Conservation (phyloP, 2,329 filamentous ascomycete species). For the Trichoderma sp. region DNA sequence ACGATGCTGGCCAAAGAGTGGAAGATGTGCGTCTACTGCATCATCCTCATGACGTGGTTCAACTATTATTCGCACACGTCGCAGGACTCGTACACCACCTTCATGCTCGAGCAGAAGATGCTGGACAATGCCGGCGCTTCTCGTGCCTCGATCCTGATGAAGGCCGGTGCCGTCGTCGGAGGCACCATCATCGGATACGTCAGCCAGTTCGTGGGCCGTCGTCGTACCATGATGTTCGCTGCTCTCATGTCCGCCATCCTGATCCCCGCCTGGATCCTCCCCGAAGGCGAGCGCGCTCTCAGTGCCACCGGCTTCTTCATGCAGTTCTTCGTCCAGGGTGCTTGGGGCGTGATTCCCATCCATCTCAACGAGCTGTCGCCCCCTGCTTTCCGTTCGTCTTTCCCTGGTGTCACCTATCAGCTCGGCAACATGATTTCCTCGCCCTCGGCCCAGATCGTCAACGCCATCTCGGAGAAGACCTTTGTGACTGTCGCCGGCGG, state of each 20-base stretch:
- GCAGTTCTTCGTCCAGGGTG: conserved; percentile 64
- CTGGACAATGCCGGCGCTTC: conserved; percentile 62
- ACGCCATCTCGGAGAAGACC: conserved; percentile 65
- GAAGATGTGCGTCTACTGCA: conserved; percentile 74
- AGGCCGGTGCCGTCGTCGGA: conserved; percentile 72
- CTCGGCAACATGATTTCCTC: conserved; percentile 73
- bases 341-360: conserved; percentile 68
- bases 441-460: conserved; percentile 73
- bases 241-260: conserved; percentile 59
- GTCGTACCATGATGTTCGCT: conserved; percentile 62
- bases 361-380: conserved; percentile 74
- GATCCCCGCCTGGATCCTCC: conserved; percentile 70
- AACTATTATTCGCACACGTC: conserved; percentile 75
- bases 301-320: conserved; percentile 67
- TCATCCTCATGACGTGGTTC: conserved; percentile 76
- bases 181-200: conserved; percentile 71
- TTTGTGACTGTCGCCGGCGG: conserved; percentile 55
- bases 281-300: conserved; percentile 56
- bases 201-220: conserved; percentile 72
- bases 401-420: conserved; percentile 68
- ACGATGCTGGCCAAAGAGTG: conserved; percentile 68
- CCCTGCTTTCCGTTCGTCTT: conserved; percentile 66
- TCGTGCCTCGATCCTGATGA: conserved; percentile 79
- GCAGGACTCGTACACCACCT: conserved; percentile 79
- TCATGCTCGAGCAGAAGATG: conserved; percentile 72